Evolutionary conservation across 2,329 filamentous ascomycete species (phyloP).

Genomic region (Bipolaris sorokiniana): DNA sequence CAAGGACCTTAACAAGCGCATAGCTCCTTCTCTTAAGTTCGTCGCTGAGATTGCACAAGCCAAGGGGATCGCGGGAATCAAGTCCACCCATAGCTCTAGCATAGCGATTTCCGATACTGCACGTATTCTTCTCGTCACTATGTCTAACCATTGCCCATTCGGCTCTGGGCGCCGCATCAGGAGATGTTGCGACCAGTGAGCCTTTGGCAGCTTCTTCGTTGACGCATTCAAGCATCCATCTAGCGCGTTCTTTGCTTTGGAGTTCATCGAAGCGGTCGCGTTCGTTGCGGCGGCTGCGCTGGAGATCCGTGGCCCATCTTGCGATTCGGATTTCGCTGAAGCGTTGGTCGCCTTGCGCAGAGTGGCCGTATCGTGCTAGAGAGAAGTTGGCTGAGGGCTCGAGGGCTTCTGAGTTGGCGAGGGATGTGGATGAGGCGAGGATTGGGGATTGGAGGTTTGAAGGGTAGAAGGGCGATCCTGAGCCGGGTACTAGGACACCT

Average conservation of each 20-base stretch:
- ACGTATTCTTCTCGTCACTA: conserved; percentile 33
- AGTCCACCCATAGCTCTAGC: conserved; percentile 37
- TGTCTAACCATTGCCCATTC: conserved; percentile 45
- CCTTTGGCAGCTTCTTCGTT: conserved; percentile 63
- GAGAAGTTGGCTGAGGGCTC: conserved; percentile 46
- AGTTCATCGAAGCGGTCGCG: conserved; percentile 70
- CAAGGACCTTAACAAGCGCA: conserved; percentile 73
- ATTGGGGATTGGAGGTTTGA: conserved; percentile 46
- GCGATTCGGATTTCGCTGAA: conserved; percentile 73
- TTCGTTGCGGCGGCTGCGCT: conserved; percentile 76
- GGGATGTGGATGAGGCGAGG: conserved; percentile 42
- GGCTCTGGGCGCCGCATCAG: conserved; percentile 34
- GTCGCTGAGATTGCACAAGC: conserved; percentile 72
- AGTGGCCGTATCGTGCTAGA: conserved; percentile 56
- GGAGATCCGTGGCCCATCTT: conserved; percentile 82
- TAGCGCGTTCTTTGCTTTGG: conserved; percentile 64
- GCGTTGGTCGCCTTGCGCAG: conserved; percentile 63
- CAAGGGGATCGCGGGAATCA: conserved; percentile 76
- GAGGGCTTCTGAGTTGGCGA: conserved; percentile 34
- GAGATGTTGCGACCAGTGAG: conserved; percentile 33
- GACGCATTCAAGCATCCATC: conserved; percentile 74
- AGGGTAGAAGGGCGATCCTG: conserved; percentile 42
- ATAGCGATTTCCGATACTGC: conserved; percentile 33
- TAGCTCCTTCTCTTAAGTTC: conserved; percentile 69
- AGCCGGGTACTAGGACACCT: conserved; percentile 47